Evolutionary conservation across 1,139 yeast species (phyloP).

Genomic region (Geotrichum candidum): DNA sequence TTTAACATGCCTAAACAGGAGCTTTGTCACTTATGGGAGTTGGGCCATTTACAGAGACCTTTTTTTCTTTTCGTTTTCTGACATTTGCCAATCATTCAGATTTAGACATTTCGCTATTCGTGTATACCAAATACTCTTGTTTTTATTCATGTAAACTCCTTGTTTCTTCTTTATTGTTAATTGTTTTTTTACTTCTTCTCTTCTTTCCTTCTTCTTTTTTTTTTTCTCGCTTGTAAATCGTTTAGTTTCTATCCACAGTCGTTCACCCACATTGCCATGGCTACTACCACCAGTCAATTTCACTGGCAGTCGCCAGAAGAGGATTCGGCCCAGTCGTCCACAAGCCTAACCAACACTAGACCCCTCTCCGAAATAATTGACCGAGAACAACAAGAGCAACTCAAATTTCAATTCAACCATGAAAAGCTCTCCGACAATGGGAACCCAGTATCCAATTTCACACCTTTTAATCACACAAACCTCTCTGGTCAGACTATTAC

Average conservation of each 20-base stretch:
- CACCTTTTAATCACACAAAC: constrained; percentile 5
- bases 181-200: background rate
- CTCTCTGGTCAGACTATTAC: constrained; percentile 12
- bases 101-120: background rate
- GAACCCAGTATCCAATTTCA: background rate
- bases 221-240: background rate
- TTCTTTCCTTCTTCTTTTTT: background rate
- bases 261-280: background rate
- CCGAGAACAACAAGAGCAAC: constrained; percentile 10
- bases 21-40: too few species aligned
- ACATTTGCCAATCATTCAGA: background rate
- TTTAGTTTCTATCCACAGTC: background rate
- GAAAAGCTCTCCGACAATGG: background rate
- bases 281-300: background rate
- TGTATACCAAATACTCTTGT: background rate
- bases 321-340: background rate
- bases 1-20: too few species aligned
- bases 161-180: background rate
- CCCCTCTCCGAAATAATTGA: constrained; percentile 14
- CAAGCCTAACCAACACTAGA: background rate
- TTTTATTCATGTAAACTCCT: background rate
- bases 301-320: constrained; percentile 1
- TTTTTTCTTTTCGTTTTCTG: background rate
- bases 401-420: background rate
- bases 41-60: background rate